Base-by-base conservation (phyloP, 2,329 filamentous ascomycete species). In the Bipolaris oryzae region DNA sequence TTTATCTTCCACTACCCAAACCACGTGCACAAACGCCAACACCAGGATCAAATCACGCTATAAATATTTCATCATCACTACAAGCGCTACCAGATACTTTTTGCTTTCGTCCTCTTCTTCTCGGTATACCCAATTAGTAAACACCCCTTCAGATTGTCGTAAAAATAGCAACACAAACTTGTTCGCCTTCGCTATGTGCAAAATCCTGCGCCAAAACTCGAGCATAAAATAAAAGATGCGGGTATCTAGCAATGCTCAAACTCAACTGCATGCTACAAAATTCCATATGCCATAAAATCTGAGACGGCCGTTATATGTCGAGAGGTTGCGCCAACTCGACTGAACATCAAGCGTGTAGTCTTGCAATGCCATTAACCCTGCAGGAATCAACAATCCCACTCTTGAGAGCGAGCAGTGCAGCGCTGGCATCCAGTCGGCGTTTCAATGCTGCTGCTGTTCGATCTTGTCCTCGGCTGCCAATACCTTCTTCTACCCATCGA, bases 401-500 rank as follows among this genome's bases (percentile, higher is more conserved):
- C 59, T 69, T 62, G 20, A 76, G 63, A 33, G 68, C 67, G 52
- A 76, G 62, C 6, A 76, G 65, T 21, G 74, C 63, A 21, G 72
- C 70, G 31, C 72, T 73, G 18, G 75, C 74, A 50, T 76, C 74
- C 13, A 77, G 64, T 41, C 75, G 65, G 18, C 69, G 68, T 59
- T 74, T 77, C 61, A 74, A 62, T 5, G 75, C 75, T 11, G 71
- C 71, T 34, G 74, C 74, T 33, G 68, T 75, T 31, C 75, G 62
- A 53, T 76, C 75, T 47, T 76, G 74, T 20, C 75, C 75, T 23
- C 74, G 72, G 44, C 68, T 74, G 31, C 74, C 73, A 20, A 71
- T 82, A 0, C 85, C 89, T 11, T 95, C 92, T 61, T 91, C 88
- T 0, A 97, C 90, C 88, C 93, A 98, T 50, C 92, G 87, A 10